Percentiles rank a stretch among this genome's conserved stretches.
Evolutionary conservation across 1,284 basidiomycete species (phyloP).

Genomic region (Cryptococcus wingfieldii): DNA sequence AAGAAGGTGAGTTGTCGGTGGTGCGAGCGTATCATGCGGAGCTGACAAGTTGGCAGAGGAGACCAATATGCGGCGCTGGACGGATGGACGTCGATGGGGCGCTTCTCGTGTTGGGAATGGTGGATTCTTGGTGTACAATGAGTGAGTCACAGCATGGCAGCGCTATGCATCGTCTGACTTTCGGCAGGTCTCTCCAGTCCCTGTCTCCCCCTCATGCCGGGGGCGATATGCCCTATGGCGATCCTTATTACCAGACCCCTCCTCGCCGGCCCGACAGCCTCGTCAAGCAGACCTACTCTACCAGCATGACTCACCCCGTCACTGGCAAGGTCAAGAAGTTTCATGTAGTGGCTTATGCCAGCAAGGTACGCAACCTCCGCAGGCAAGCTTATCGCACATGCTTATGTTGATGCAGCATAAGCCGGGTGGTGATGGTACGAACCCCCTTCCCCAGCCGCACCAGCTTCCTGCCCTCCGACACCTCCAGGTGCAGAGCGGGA

Average conservation of each 20-base stretch:
- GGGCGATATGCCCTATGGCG: slow-evolving; percentile 13
- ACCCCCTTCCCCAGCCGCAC: slow-evolving; percentile 40
- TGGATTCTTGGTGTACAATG: slow-evolving; percentile 51
- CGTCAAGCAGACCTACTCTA: slow-evolving; percentile 48
- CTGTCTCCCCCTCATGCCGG: slow-evolving; percentile 34
- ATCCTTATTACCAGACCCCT: slow-evolving; percentile 18
- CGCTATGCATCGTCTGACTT: neutral
- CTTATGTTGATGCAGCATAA: slow-evolving; percentile 26
- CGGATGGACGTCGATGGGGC: slow-evolving; percentile 53
- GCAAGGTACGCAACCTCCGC: slow-evolving; percentile 26
- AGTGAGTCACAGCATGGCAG: slow-evolving; percentile 26
- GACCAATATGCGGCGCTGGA: slow-evolving; percentile 53
- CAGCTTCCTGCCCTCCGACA: slow-evolving; percentile 39
- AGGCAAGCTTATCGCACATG: neutral
- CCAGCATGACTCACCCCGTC: slow-evolving; percentile 42
- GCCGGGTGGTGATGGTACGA: slow-evolving; percentile 40
- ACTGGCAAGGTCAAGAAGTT: slow-evolving; percentile 44
- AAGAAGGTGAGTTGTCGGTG: slow-evolving; percentile 66
- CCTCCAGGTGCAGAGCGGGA: slow-evolving; percentile 37
- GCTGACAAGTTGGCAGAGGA: slow-evolving; percentile 30
- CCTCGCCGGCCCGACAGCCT: slow-evolving; percentile 29
- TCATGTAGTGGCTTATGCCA: slow-evolving; percentile 46
- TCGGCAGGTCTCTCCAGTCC: slow-evolving; percentile 33
- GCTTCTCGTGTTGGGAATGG: slow-evolving; percentile 52
- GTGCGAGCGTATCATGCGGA: neutral